A percentile compares a stretch with the other conserved stretches of the same genome.
phyloP scores from a whole-genome alignment of 106 monocot species.

The Allium cepa region DNA sequence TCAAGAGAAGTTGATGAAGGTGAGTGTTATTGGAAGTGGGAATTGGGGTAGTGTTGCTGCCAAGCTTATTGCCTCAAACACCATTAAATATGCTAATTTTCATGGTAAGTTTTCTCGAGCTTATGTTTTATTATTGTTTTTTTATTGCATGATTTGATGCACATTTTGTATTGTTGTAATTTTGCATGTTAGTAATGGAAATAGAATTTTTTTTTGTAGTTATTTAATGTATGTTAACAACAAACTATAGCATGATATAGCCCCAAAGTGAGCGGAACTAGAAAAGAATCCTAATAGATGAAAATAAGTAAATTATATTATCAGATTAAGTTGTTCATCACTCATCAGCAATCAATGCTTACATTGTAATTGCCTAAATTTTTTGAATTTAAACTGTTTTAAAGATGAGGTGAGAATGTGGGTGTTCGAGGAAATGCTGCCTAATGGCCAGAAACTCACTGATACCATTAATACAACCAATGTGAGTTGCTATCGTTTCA shows the following conservation, averaged over 20 bases:
- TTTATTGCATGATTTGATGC: not conserved
- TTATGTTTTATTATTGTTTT: not conserved
- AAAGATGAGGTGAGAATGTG: slow-evolving; percentile 94
- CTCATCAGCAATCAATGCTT: too few relatives aligned
- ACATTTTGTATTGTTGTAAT: too few relatives aligned
- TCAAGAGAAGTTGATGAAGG: not conserved
- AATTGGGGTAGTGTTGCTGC: slow-evolving; percentile 92
- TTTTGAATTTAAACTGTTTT: not conserved
- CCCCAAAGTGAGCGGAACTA: too few relatives aligned
- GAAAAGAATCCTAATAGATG: too few relatives aligned
- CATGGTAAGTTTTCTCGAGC: slow-evolving; percentile 24
- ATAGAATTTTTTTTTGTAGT: too few relatives aligned
- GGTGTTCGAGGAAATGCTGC: slow-evolving; percentile 78
- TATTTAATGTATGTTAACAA: too few relatives aligned
- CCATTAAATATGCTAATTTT: slow-evolving; percentile 30
- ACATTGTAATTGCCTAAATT: too few relatives aligned
- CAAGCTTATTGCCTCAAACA: slow-evolving; percentile 76
- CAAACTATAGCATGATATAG: too few relatives aligned
- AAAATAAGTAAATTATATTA: too few relatives aligned
- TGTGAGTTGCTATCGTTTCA: slow-evolving; percentile 26
- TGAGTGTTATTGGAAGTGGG: slow-evolving; percentile 77
- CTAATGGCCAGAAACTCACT: slow-evolving; percentile 60
- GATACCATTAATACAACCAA: slow-evolving; percentile 59
- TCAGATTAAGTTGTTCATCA: too few relatives aligned
- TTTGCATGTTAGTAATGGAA: too few relatives aligned